phyloP scores from a whole-genome alignment of 768 basidiomycete species.

The Amanita subjunquillea region DNA sequence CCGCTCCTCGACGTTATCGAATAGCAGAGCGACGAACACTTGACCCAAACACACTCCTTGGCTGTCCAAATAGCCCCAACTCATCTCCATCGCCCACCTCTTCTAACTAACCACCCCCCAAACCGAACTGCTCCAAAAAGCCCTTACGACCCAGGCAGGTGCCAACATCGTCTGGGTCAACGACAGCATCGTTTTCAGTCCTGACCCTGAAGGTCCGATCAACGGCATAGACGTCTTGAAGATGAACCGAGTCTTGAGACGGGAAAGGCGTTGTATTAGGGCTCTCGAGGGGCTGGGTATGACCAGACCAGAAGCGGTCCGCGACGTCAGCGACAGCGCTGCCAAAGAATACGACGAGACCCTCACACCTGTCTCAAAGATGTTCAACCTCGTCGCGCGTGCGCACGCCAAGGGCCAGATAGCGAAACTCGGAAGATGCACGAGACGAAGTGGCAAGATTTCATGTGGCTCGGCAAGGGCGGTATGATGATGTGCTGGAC shows the following conservation, averaged over 20 bases:
- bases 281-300: conserved; percentile 57
- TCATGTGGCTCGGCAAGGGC: conserved; percentile 86
- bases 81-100: conserved; percentile 27
- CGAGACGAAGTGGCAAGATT: conserved; percentile 69
- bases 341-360: conserved; percentile 81
- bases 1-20: conserved; percentile 2
- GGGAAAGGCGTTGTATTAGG: conserved; percentile 55
- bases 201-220: conserved; percentile 13
- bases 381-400: conserved; percentile 87
- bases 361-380: conserved; percentile 88
- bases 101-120: neutral
- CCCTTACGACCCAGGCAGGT: conserved; percentile 40
- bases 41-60: conserved; percentile 31
- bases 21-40: conserved; percentile 21
- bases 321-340: conserved; percentile 50
- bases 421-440: conserved; percentile 73
- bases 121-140: conserved; percentile 49
- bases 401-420: conserved; percentile 62
- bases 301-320: conserved; percentile 52
- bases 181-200: conserved; percentile 42
- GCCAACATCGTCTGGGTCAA: conserved; percentile 71
- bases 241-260: conserved; percentile 60
- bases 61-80: conserved; percentile 58
- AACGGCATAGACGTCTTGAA: conserved; percentile 65
- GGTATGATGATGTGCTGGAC: conserved; percentile 97